A percentile compares a stretch with the other conserved stretches of the same genome.
These are phyloP conservation scores for Elsinoe ampelina DNA, from an alignment of 2,329 filamentous ascomycete genomes.

Conservation along the genomic window DNA sequence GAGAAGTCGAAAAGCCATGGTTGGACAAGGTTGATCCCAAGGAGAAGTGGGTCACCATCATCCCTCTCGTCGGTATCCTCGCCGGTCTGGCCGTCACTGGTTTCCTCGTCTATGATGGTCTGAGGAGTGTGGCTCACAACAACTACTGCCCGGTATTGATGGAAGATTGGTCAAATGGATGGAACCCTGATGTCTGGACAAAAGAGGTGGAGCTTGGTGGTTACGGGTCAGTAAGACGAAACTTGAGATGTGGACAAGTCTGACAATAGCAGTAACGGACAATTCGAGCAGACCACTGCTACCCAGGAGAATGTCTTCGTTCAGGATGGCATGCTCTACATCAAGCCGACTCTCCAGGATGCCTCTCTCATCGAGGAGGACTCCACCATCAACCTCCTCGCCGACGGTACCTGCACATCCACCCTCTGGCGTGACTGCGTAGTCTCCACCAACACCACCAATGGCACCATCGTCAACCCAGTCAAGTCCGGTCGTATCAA, in stretches of 20 bases:
- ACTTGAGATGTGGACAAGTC: slow-evolving; percentile 12
- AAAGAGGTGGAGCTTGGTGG: slow-evolving; percentile 68
- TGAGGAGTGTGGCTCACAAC: slow-evolving; percentile 62
- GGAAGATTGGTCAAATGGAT: slow-evolving; percentile 54
- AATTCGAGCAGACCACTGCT: slow-evolving; percentile 69
- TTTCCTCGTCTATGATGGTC: slow-evolving; percentile 66
- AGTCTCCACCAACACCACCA: slow-evolving; percentile 64
- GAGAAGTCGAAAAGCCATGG: slow-evolving; percentile 69
- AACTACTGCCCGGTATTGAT: slow-evolving; percentile 61
- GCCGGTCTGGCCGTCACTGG: slow-evolving; percentile 59
- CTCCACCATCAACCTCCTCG: slow-evolving; percentile 57
- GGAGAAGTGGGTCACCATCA: slow-evolving; percentile 79
- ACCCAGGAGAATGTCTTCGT: slow-evolving; percentile 67
- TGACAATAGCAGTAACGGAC: slow-evolving; percentile 52
- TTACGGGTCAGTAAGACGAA: slow-evolving; percentile 52
- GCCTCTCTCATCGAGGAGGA: slow-evolving; percentile 55
- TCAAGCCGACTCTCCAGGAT: slow-evolving; percentile 72
- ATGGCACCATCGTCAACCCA: slow-evolving; percentile 67
- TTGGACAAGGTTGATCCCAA: slow-evolving; percentile 60
- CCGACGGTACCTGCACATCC: slow-evolving; percentile 60
- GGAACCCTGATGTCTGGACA: slow-evolving; percentile 57
- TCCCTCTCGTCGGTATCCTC: slow-evolving; percentile 62
- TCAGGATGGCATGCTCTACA: slow-evolving; percentile 57
- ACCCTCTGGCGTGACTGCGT: slow-evolving; percentile 53
- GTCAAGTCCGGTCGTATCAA: slow-evolving; percentile 70